A percentile compares a stretch with the other conserved stretches of the same genome.
These are phyloP conservation scores for Chlorella sorokiniana DNA, from an alignment of 139 green algal genomes.

Conservation along the genomic window DNA sequence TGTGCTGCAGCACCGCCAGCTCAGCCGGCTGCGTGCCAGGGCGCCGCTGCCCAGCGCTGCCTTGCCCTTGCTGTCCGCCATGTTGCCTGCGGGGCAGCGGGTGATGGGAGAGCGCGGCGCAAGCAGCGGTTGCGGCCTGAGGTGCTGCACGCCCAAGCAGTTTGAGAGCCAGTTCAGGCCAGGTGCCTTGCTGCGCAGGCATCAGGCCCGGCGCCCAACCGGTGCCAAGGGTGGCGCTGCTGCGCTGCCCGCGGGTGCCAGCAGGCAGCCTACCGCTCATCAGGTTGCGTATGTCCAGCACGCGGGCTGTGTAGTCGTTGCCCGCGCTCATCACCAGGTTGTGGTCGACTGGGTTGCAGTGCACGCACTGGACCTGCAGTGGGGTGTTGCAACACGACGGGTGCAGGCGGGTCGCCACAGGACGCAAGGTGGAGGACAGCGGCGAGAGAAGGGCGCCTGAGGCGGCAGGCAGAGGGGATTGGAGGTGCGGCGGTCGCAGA, in stretches of 20 bases:
- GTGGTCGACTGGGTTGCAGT: constrained; percentile 70
- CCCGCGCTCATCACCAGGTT: constrained; percentile 76
- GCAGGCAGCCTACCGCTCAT: not conserved
- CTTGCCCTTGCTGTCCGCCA: constrained; percentile 3
- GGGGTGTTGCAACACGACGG: not conserved
- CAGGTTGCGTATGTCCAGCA: constrained; percentile 75
- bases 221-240: no score
- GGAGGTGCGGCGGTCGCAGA: not conserved
- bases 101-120: not conserved
- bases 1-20: constrained; percentile 53
- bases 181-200: no score
- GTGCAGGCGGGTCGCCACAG: not conserved
- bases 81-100: not conserved
- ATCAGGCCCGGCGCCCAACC: no score
- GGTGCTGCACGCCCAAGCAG: no score
- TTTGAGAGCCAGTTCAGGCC: no score
- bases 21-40: constrained; percentile 30
- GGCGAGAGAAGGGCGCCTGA: not conserved
- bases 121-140: no score
- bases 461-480: not conserved
- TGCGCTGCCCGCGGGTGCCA: no score
- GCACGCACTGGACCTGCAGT: constrained; percentile 53
- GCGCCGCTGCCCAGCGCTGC: constrained; percentile 20
- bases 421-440: not conserved
- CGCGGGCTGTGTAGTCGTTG: constrained; percentile 78